These are phyloP conservation scores for Tylopilus cervinicoccineus DNA, from an alignment of 768 basidiomycete genomes.

Conservation along the genomic window DNA sequence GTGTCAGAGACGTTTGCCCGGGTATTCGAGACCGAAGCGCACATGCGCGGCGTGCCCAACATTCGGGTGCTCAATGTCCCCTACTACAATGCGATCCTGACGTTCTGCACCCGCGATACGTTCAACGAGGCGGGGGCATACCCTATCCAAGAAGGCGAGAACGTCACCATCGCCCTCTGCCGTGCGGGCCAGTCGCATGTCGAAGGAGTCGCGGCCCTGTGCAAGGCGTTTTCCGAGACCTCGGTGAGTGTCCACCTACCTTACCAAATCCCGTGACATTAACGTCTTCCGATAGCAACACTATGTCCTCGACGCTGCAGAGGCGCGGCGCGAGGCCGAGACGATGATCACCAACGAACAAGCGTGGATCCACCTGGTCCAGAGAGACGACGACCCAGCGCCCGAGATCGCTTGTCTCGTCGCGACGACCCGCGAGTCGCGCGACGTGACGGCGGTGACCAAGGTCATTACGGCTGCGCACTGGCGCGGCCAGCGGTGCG, in stretches of 20 bases:
- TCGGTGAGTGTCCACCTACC: conserved; percentile 45
- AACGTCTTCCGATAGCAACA: conserved; percentile 41
- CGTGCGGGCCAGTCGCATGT: conserved; percentile 31
- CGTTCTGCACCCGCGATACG: conserved; percentile 47
- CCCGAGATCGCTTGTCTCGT: conserved; percentile 58
- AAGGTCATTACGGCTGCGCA: conserved; percentile 62
- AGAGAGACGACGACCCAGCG: conserved; percentile 8
- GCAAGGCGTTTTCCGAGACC: conserved; percentile 51
- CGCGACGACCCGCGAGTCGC: conserved; percentile 59
- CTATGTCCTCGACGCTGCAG: conserved; percentile 42
- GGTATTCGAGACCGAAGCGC: conserved; percentile 38
- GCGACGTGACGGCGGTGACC: conserved; percentile 58
- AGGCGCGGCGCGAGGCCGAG: conserved; percentile 48
- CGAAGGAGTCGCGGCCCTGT: conserved; percentile 39
- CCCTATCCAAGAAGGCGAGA: not conserved
- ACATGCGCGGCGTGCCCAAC: not conserved
- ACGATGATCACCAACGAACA: conserved; percentile 42
- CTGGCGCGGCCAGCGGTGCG: conserved; percentile 53
- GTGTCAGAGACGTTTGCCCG: conserved; percentile 44
- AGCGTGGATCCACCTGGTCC: conserved; percentile 58
- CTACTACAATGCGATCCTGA: conserved; percentile 61
- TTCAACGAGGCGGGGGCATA: conserved; percentile 15
- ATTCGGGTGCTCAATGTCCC: conserved; percentile 31
- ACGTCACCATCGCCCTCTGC: conserved; percentile 27
- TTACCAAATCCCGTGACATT: no score